These are phyloP conservation scores for Mycena vulgaris DNA, from an alignment of 768 basidiomycete species.

Conservation along the genomic window DNA sequence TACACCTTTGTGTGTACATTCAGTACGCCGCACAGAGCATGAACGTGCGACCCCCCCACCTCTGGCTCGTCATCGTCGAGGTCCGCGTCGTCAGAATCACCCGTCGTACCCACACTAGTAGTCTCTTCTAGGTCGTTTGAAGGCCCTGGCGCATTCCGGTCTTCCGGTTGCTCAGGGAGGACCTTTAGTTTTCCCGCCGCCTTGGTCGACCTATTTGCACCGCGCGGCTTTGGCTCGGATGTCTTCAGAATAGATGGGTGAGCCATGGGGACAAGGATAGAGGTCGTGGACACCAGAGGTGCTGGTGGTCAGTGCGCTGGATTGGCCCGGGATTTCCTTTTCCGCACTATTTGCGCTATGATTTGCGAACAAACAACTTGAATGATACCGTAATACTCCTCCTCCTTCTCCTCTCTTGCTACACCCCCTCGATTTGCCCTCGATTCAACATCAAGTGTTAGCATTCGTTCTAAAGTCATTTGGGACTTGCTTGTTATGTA, in stretches of 20 bases:
- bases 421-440: too few relatives aligned
- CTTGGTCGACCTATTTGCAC: conserved; percentile 86
- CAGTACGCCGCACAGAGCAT: too few relatives aligned
- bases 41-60: conserved; percentile 76
- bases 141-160: conserved; percentile 44
- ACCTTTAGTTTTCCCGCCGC: conserved; percentile 91
- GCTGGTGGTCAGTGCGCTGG: too few relatives aligned
- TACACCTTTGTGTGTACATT: conserved; percentile 72
- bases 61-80: conserved; percentile 74
- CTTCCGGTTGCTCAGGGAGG: conserved; percentile 85
- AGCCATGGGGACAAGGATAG: conserved; percentile 14
- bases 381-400: too few relatives aligned
- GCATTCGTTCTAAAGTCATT: too few relatives aligned
- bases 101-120: conserved; percentile 59
- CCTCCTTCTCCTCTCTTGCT: too few relatives aligned
- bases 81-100: conserved; percentile 83
- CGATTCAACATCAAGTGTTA: too few relatives aligned
- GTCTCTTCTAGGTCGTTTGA: conserved; percentile 60
- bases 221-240: conserved; percentile 72
- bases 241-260: conserved; percentile 39
- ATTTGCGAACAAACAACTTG: too few relatives aligned
- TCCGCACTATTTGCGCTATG: too few relatives aligned
- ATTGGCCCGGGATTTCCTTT: too few relatives aligned
- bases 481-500: too few relatives aligned
- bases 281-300: too few relatives aligned